These are phyloP conservation scores for Saccharomyces hybrid DNA, from an alignment of 1,139 yeast genomes.

Conservation along the genomic window DNA sequence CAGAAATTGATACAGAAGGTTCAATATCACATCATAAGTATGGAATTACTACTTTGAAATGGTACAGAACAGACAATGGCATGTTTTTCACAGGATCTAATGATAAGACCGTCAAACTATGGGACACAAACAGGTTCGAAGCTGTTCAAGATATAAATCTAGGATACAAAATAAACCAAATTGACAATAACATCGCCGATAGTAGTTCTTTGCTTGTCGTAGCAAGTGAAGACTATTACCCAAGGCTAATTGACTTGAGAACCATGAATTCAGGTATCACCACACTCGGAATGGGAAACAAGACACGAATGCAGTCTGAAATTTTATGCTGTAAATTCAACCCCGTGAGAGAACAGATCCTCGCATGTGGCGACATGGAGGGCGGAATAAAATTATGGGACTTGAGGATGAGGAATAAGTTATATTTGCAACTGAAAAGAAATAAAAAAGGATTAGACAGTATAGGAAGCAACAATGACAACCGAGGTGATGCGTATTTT, in stretches of 20 bases:
- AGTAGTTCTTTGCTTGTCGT: slow-evolving; percentile 55
- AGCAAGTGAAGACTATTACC: slow-evolving; percentile 63
- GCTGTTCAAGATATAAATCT: slow-evolving; percentile 57
- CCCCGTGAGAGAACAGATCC: slow-evolving; percentile 42
- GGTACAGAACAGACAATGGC: slow-evolving; percentile 92
- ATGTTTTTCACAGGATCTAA: slow-evolving; percentile 77
- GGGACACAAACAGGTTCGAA: slow-evolving; percentile 65
- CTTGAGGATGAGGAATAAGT: slow-evolving; percentile 19
- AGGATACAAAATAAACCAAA: slow-evolving; percentile 43
- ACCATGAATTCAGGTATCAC: slow-evolving; percentile 24
- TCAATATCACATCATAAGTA: slow-evolving; percentile 41
- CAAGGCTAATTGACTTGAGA: slow-evolving; percentile 64
- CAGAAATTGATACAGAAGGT: neutral
- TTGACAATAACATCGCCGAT: slow-evolving; percentile 46
- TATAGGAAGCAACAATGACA: neutral
- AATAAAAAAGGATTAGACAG: neutral
- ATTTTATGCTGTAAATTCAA: slow-evolving; percentile 70
- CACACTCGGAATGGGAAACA: slow-evolving; percentile 47
- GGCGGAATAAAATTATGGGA: slow-evolving; percentile 44
- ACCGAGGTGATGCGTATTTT: slow-evolving; percentile 5
- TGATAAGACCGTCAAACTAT: slow-evolving; percentile 67
- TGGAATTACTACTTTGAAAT: slow-evolving; percentile 65
- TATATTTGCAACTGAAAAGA: slow-evolving; percentile 9
- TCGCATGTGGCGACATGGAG: slow-evolving; percentile 72
- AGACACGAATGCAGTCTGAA: slow-evolving; percentile 34